Percentiles rank a stretch among this genome's conserved stretches.
phyloP scores from a whole-genome alignment of 768 basidiomycete genomes.

The Suillus subluteus region DNA sequence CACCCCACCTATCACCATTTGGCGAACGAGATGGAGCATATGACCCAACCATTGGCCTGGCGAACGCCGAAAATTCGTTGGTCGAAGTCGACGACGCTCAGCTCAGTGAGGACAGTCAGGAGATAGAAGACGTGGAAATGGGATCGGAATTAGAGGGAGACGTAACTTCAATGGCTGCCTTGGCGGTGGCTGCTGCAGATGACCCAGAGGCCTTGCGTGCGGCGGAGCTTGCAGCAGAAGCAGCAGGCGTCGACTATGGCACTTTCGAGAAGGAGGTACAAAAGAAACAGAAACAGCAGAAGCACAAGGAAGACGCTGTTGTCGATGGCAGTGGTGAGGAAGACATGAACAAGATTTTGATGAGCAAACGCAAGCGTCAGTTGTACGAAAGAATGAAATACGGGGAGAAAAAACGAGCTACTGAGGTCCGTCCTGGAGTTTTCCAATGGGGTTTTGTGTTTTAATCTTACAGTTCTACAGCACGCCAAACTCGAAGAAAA shows the following conservation, averaged over 20 bases:
- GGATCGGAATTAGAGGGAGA: slow-evolving; percentile 32
- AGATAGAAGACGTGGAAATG: slow-evolving; percentile 23
- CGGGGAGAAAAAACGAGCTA: slow-evolving; percentile 72
- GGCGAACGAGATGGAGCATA: slow-evolving; percentile 81
- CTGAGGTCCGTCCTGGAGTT: slow-evolving; percentile 63
- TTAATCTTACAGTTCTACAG: slow-evolving; percentile 40
- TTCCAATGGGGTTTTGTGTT: neutral
- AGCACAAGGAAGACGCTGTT: slow-evolving; percentile 34
- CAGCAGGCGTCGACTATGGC: slow-evolving; percentile 78
- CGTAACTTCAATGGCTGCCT: slow-evolving; percentile 30
- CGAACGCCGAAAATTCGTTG: slow-evolving; percentile 24
- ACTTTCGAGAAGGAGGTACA: slow-evolving; percentile 78
- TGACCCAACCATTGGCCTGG: slow-evolving; percentile 53
- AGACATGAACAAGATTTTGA: slow-evolving; percentile 97
- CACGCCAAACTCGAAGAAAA: slow-evolving; percentile 62
- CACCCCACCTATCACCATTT: slow-evolving; percentile 96
- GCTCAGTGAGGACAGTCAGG: slow-evolving; percentile 34
- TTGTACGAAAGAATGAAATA: slow-evolving; percentile 94
- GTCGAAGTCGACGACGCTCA: slow-evolving; percentile 38
- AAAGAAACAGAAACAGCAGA: slow-evolving; percentile 44
- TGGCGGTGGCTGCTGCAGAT: slow-evolving; percentile 40
- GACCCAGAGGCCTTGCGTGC: slow-evolving; percentile 76
- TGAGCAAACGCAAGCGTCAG: slow-evolving; percentile 94
- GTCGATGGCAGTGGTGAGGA: slow-evolving; percentile 52
- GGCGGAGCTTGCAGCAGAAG: slow-evolving; percentile 93